Base-by-base conservation (phyloP, 225 moss, liverwort and hornwort species). In the Anthoceros angustus region DNA sequence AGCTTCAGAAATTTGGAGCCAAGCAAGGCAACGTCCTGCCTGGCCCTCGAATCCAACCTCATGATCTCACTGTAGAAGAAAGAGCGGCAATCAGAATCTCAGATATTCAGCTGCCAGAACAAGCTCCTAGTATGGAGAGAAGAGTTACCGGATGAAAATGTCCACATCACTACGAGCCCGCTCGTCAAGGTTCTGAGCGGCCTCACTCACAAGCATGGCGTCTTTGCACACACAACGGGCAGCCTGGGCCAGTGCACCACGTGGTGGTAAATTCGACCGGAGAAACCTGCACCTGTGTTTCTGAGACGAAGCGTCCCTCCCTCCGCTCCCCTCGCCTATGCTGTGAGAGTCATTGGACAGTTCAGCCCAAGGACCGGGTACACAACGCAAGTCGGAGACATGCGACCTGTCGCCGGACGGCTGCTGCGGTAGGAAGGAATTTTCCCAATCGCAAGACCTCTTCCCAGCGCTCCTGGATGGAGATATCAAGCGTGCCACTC, bases 121-220 rank as follows among this genome's bases (percentile, higher is more conserved):
- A 62, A 25, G 68, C 18, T 0, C 10, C 43, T 49, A 6, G 20
- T 41, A 41, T 2, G 42, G 1, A 25, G 12, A 63, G 25, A 43
- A 7, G 20, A 69, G 24, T 38, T 67, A 86, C 92, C 75, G 74
- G 20, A 83, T 79, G 42, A 94, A 70, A 16, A 90, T 69, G 38
- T 78, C 72, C 8, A 93, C 73, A 70, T 93, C 83, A 40, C 73
- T 84, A 63, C 93, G 93, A 4, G 87, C 93, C 39, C 93, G 86
- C 64, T 86, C 77, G 62, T 93, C 93, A 40, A 93, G 65, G 67
- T 77, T 87, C 39, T 85, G 87, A 10, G 86, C 87, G 39, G 85
- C 87, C 45, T 85, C 82, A 38, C 78, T 82, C 69, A 87, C 75
- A 16, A 82, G 40, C 83, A 80, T 84, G 25, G 80, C 87, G 73